phyloP scores from a whole-genome alignment of 495 filamentous ascomycete genomes.

The Aspergillus sparsus region DNA sequence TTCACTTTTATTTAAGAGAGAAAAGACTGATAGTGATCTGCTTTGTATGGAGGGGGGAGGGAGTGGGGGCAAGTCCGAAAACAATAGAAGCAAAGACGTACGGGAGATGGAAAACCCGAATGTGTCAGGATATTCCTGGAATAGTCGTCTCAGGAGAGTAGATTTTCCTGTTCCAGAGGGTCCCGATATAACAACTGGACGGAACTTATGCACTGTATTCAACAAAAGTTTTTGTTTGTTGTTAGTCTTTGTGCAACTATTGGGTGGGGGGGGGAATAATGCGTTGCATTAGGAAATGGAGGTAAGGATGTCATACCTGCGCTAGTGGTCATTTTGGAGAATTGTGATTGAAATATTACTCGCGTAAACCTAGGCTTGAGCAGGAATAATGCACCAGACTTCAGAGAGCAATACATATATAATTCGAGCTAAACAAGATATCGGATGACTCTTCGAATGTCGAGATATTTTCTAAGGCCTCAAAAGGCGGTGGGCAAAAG shows the following conservation, averaged over 20 bases:
- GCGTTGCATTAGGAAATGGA: neutral
- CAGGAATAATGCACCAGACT: conserved; percentile 17
- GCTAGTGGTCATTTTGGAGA: conserved; percentile 32
- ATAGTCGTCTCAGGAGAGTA: conserved; percentile 77
- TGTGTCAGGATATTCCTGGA: conserved; percentile 64
- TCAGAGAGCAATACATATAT: conserved; percentile 30
- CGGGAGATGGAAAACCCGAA: conserved; percentile 83
- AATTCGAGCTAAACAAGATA: neutral
- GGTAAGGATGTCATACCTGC: conserved; percentile 27
- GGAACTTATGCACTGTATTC: conserved; percentile 37
- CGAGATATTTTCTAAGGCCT: neutral
- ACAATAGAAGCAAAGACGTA: conserved; percentile 15
- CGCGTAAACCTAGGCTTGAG: neutral
- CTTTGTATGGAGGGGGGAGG: too few relatives aligned
- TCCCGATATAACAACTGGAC: conserved; percentile 84
- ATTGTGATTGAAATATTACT: conserved; percentile 8
- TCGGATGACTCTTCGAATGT: conserved; percentile 6
- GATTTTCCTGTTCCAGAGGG: conserved; percentile 87
- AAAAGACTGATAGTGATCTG: too few relatives aligned
- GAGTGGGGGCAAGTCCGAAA: too few relatives aligned
- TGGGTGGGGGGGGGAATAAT: too few relatives aligned
- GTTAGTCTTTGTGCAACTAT: neutral
- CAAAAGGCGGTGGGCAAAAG: conserved; percentile 21
- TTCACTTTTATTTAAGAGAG: too few relatives aligned
- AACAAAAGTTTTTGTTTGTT: neutral